A percentile compares a stretch with the other conserved stretches of the same genome.
phyloP scores from a whole-genome alignment of 345 rosid species.

The Fremontodendron californicum region DNA sequence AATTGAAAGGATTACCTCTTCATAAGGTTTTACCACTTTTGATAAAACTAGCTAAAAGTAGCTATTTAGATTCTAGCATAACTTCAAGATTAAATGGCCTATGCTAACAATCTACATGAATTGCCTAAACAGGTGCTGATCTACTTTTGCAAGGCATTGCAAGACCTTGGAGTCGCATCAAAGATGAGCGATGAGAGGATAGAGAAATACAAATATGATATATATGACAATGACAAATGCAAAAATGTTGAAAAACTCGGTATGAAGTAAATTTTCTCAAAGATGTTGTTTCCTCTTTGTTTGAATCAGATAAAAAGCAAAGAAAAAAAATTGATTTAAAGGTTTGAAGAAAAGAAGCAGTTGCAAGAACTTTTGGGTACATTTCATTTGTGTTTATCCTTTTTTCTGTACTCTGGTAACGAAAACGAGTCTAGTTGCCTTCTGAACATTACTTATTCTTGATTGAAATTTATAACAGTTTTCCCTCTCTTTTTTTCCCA shows the following conservation, averaged over 20 bases:
- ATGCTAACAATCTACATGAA: constrained; percentile 1
- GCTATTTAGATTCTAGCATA: background rate
- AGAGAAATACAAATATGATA: constrained; percentile 28
- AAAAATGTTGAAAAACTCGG: constrained; percentile 37
- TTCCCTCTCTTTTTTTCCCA: background rate
- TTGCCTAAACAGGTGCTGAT: constrained; percentile 37
- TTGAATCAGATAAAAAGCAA: background rate
- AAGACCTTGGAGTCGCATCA: constrained; percentile 47
- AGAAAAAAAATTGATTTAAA: background rate
- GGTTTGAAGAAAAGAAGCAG: background rate
- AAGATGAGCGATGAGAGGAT: constrained; percentile 40
- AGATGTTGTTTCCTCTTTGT: background rate
- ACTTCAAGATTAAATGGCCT: background rate
- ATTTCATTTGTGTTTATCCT: background rate
- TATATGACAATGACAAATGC: constrained; percentile 19
- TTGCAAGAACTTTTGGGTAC: background rate
- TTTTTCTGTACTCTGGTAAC: background rate
- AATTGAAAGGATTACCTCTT: constrained; percentile 24
- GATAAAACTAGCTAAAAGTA: background rate
- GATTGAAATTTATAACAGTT: background rate
- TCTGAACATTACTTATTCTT: background rate
- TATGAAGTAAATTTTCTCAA: constrained; percentile 10
- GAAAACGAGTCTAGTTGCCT: background rate
- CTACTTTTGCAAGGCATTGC: constrained; percentile 41
- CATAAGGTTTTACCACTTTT: background rate